Base-by-base conservation (phyloP, 225 moss, liverwort and hornwort species). In the Asterella californica region DNA sequence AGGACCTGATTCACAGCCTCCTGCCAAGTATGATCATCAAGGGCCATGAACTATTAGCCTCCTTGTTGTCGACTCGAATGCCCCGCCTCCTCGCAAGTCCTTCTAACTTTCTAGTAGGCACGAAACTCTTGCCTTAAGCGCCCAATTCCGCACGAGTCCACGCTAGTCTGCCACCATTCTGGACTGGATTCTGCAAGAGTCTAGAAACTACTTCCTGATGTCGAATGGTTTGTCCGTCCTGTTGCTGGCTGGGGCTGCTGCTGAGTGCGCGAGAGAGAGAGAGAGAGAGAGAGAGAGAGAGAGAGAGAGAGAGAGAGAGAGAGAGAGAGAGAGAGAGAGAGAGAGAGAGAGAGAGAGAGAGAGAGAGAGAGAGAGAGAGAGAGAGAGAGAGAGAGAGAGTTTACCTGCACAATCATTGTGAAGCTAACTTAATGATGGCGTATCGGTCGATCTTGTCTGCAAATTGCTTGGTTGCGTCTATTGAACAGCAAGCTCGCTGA, bases 361-460 rank as follows among this genome's bases (percentile, higher is more conserved):
- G 42, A 42, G 42, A 42, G 42, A 42, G 42, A 42, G 42, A 42
- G 42, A 42, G 42, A 42, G 42, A 42, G 42, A 42, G 42, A 42
- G 42, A 42, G 60, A 46, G 64, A 71, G 52, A 74, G 49, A 53
- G 32, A 7, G 30, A 12, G 52, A 74, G 30, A 74, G 30, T 17
- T 74, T 74, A 74, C 74, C 74, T 74, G 74, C 53, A 74, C 74
- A 53, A 74, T 52, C 74, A 74, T 74, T 54, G 15, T 74, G 52
- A 33, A 10, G 47, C 22, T 24, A 34, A 36, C 67, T 36, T 15
- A 36, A 67, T 11, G 17, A 52, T 10, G 52, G 14, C 2, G 1
- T 1, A 52, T 52, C 5, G 52, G 10, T 52, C 14, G 1, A 67
- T 67, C 67, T 14, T 67, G 67, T 67, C 33, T 67, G 67, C 67